Evolutionary conservation across 108 stramenopile genomes (phyloP), one percentile per base, ranked within the genome.

Genomic region (Fragilaria radians): DNA sequence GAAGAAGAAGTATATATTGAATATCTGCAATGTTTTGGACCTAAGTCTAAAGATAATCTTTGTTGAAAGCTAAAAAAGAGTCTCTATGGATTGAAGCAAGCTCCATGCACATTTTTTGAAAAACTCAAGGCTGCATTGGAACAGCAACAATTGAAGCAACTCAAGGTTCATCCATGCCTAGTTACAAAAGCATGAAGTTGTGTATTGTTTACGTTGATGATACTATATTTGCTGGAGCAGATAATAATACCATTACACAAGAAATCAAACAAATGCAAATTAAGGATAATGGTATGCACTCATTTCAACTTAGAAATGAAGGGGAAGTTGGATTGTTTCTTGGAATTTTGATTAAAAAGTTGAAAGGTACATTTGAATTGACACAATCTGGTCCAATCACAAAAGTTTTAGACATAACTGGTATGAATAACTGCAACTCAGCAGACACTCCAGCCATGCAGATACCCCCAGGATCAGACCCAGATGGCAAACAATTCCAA

Each of bases 161-260:
- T 72, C 22, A 7, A 22, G 23, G 28, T 9, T 14, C 28, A 63
- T 52, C 80, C 80, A 5, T 85, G 83, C 34, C 61, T 85, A 18
- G 75, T 32, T 32, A 70, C 54, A n/a, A n/a, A n/a, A n/a, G n/a
- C n/a, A 64, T 46, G 0, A 27, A 53, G 1, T 48, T 63, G 0
- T 42, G 74, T 5, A 57, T 82, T 27, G 48, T 64, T 0, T 85
- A 81, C 52, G 77, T 85, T 0, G 74, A 81, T 42, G 71, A 78
- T 31, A 45, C 54, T 14, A 23, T 78, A 1, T 66, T 72, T n/a
- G n/a, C n/a, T n/a, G n/a, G n/a, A n/a, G n/a, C n/a, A n/a, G n/a
- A n/a, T n/a, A n/a, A n/a, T n/a, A n/a, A n/a, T n/a, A n/a, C n/a
- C n/a, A n/a, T n/a, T n/a, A n/a, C n/a, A n/a, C n/a, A n/a, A n/a